Conservation (phyloP, 2,329 filamentous ascomycete genomes). For the Penicillium crustosum region DNA sequence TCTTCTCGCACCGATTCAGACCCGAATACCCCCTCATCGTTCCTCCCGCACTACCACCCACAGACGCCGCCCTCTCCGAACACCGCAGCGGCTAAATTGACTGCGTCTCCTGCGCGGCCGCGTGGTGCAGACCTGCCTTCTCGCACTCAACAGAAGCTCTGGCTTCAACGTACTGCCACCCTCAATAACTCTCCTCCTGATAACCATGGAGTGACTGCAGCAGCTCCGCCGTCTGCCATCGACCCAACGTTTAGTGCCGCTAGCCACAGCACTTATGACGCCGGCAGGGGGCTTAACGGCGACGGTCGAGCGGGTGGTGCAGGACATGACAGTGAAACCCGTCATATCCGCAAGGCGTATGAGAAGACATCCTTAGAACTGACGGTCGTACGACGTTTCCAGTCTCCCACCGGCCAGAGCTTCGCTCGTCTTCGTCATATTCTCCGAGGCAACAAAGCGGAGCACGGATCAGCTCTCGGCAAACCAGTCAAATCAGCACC, state of each 20-base stretch:
- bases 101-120: constrained; percentile 37
- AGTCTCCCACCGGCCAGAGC: constrained; percentile 46
- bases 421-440: constrained; percentile 40
- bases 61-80: constrained; percentile 47
- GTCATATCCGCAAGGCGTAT: constrained; percentile 46
- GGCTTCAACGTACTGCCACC: constrained; percentile 48
- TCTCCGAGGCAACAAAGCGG: constrained; percentile 22
- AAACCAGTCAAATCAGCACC: constrained; percentile 40
- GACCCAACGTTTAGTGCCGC: constrained; percentile 37
- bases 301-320: constrained; percentile 27
- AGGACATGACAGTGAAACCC: constrained; percentile 38
- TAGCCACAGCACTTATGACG: constrained; percentile 32
- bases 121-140: constrained; percentile 42
- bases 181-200: constrained; percentile 48
- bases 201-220: constrained; percentile 34
- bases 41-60: constrained; percentile 49
- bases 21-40: constrained; percentile 48
- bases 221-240: constrained; percentile 36
- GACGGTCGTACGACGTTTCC: constrained; percentile 47
- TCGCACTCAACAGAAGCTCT: constrained; percentile 51
- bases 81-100: constrained; percentile 27
- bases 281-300: constrained; percentile 32
- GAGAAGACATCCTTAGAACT: constrained; percentile 46
- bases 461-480: constrained; percentile 25
- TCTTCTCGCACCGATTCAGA: constrained; percentile 45